These are phyloP conservation scores for Fusarium protoensiforme DNA, from an alignment of 2,329 filamentous ascomycete genomes.

Conservation along the genomic window DNA sequence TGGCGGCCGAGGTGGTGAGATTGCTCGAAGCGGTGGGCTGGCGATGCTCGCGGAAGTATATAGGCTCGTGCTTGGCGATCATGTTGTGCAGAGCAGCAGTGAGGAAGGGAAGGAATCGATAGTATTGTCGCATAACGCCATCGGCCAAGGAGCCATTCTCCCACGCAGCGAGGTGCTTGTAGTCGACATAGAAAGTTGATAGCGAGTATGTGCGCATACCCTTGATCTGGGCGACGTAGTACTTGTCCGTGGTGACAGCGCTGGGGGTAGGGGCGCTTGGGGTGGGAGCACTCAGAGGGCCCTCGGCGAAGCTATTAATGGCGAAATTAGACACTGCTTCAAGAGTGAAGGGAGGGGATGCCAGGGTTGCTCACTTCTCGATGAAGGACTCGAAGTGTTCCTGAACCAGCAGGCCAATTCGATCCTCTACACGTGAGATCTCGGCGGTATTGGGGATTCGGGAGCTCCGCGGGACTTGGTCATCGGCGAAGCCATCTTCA, in stretches of 20 bases:
- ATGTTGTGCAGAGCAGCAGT: conserved; percentile 89
- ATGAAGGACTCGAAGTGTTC: conserved; percentile 84
- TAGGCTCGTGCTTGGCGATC: conserved; percentile 92
- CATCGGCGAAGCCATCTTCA: conserved; percentile 73
- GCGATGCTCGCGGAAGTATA: conserved; percentile 92
- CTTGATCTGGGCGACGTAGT: conserved; percentile 86
- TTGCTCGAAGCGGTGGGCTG: conserved; percentile 83
- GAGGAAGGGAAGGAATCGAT: conserved; percentile 93
- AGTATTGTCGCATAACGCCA: conserved; percentile 90
- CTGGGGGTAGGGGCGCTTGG: conserved; percentile 73
- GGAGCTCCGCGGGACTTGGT: conserved; percentile 67
- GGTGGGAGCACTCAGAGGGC: conserved; percentile 64
- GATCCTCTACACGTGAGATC: conserved; percentile 80
- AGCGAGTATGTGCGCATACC: conserved; percentile 78
- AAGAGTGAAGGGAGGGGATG: not conserved
- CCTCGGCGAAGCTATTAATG: conserved; percentile 70
- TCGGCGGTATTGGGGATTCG: conserved; percentile 59
- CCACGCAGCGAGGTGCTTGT: conserved; percentile 81
- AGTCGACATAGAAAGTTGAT: conserved; percentile 90
- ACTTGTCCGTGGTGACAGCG: conserved; percentile 79
- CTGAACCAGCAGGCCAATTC: conserved; percentile 78
- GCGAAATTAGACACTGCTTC: conserved; percentile 3
- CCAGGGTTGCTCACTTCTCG: conserved; percentile 67
- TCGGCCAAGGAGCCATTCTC: conserved; percentile 85
- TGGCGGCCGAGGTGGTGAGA: conserved; percentile 74